Base-by-base conservation (phyloP, 1,139 yeast genomes). In the Yamadazyma trypodendri region DNA sequence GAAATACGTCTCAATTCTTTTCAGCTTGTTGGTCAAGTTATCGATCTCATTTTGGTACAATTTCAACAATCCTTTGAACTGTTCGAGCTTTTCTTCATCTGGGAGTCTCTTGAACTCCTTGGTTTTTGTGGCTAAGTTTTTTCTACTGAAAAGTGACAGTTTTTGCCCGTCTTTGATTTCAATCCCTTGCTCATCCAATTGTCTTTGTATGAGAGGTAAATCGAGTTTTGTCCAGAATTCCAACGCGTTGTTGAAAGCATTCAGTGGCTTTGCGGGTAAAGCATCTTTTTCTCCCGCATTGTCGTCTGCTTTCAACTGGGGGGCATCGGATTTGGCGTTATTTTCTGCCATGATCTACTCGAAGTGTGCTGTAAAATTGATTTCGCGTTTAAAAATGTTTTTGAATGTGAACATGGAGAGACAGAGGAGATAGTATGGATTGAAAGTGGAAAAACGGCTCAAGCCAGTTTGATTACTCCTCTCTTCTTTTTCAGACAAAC, bases 1-100 rank as follows among this genome's bases (percentile, higher is more conserved):
- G 54, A 92, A 84, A 34, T 80, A 72, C 25, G 72, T 69, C 54
- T 92, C 97, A 1, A 86, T 80, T 35, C 62, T 69, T 55, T 89
- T 88, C 45, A 87, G 80, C 49, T 92, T 79, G 49, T 77, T 79
- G 3, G 97, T 87, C 46, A 92, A 68, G 31, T 72, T 67, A 56
- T 92, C 98, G 51, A 92, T 85, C 56, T 89, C 97, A 43, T 81
- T 76, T 58, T 92, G 98, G 56, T 92, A 92, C 31, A 79, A 68
- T 60, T 90, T 92, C 44, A 92, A 69, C 32, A 92, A 62, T 4
- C 69, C 61, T 49, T 86, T 86, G 56, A 87, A 65, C 50, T 83
- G 81, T 1, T 56, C 66, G 34, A 89, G 62, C 57, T 88, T 90
- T 38, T 75, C 81, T 4, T 70, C 76, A 42, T 84, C 85, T 0